Base-by-base conservation (phyloP, 257 asterid species). In the Vinca minor region DNA sequence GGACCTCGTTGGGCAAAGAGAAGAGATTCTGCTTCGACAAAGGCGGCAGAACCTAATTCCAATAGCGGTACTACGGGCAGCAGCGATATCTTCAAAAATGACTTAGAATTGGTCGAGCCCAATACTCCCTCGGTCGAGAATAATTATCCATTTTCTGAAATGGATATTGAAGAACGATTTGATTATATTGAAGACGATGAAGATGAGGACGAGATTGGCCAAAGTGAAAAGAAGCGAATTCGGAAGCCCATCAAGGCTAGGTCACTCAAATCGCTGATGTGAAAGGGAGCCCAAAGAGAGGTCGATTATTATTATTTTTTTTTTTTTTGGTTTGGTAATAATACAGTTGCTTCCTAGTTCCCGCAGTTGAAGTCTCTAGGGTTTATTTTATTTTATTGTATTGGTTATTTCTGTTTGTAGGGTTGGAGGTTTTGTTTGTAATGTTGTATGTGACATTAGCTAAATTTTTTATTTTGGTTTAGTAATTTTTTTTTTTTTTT, bases 181-280 rank as follows among this genome's bases (percentile, higher is more conserved):
- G n/a, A n/a, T n/a, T n/a, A n/a, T 45, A 57, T 20, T 1, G 90
- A 83, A n/a, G 81, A 66, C 0, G 69, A 64, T 0, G 79, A 69
- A 2, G 57, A 81, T 0, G 81, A 73, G 1, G 54, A 63, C 8
- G 39, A 35, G 0, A 65, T 59, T 8, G 60, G 61, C 5, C 46
- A 25, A 42, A 39, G 15, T 3, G 76, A 53, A 72, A 82, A 64
- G 77, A 85, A 79, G 55, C 78, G 87, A 71, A 67, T 65, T 11
- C 76, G 87, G 7, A 91, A 88, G 77, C 89, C 81, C 59, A 77
- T 88, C 47, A 83, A 86, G 67, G 91, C 95, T 5, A 77, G 95
- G 71, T 86, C 95, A 11, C 71, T 91, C 0, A 86, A 84, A 66
- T 91, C 96, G n/a, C 73, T 91, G 2, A 82, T 91, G 93, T 91